These are phyloP conservation scores for Podospora bellae-mahoneyi DNA, from an alignment of 495 filamentous ascomycete genomes.

Conservation along the genomic window DNA sequence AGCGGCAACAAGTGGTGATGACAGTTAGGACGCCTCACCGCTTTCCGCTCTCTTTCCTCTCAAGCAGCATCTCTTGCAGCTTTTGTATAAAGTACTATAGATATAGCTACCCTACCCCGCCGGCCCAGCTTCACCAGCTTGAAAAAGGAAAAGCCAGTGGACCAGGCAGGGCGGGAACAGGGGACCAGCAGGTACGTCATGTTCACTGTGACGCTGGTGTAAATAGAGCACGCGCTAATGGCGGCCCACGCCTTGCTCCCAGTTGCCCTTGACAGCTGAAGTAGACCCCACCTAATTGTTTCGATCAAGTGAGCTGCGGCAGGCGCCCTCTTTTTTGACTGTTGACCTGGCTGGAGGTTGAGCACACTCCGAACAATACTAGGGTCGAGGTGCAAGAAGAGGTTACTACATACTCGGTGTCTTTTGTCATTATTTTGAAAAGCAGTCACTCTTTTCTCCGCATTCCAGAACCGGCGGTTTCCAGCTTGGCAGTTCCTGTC, in stretches of 20 bases:
- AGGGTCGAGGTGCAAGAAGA: neutral
- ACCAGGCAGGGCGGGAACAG: neutral
- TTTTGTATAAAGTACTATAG: too few relatives aligned
- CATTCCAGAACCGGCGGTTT: neutral
- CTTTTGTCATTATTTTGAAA: neutral
- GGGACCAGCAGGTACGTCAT: conserved; percentile 17
- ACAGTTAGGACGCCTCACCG: too few relatives aligned
- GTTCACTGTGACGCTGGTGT: neutral
- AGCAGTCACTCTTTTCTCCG: neutral
- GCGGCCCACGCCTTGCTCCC: neutral
- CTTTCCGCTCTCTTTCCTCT: too few relatives aligned
- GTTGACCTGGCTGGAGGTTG: neutral
- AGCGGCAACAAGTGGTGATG: too few relatives aligned
- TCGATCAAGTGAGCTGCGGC: neutral
- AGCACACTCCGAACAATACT: neutral
- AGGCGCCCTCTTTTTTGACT: neutral
- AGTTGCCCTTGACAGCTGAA: conserved; percentile 25
- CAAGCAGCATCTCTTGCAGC: too few relatives aligned
- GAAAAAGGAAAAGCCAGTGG: neutral
- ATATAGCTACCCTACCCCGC: too few relatives aligned
- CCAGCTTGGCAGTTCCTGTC: neutral
- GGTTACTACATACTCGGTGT: neutral
- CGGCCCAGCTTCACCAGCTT: neutral
- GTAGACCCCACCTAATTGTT: conserved; percentile 15
- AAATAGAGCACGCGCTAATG: neutral